Percentiles rank a stretch among this genome's conserved stretches.
Evolutionary conservation across 495 filamentous ascomycete genomes (phyloP).

Genomic region (Xylaria intraflava): DNA sequence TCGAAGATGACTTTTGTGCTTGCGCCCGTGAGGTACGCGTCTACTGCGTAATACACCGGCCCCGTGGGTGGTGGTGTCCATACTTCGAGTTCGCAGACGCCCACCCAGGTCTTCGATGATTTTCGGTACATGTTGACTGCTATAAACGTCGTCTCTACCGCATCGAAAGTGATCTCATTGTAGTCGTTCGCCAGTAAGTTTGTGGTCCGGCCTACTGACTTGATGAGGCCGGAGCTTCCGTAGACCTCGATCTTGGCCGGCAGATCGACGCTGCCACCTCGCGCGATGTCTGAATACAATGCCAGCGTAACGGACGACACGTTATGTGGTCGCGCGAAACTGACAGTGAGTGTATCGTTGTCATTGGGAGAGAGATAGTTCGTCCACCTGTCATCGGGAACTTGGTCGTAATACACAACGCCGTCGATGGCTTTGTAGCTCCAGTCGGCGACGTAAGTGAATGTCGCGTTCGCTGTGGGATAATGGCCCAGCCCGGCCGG

Average conservation of each 20-base stretch:
- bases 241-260: constrained; percentile 33
- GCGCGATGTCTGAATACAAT: constrained; percentile 30
- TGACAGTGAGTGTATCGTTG: constrained; percentile 35
- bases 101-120: constrained; percentile 21
- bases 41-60: constrained; percentile 24
- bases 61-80: constrained; percentile 23
- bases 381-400: constrained; percentile 42
- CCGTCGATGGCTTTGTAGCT: constrained; percentile 41
- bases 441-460: constrained; percentile 26
- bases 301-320: constrained; percentile 36
- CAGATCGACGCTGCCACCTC: constrained; percentile 32
- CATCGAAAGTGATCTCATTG: constrained; percentile 32
- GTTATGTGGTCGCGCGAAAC: constrained; percentile 34
- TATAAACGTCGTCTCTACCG: constrained; percentile 24
- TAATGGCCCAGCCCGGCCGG: constrained; percentile 33
- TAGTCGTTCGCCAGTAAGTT: constrained; percentile 32
- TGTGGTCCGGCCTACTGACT: constrained; percentile 17
- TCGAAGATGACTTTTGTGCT: constrained; percentile 25
- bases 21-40: constrained; percentile 26
- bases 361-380: constrained; percentile 30
- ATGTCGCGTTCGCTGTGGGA: constrained; percentile 31
- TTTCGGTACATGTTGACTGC: constrained; percentile 28
- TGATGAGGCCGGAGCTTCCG: constrained; percentile 24
- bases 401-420: constrained; percentile 36
- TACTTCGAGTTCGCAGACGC: constrained; percentile 34